Percentiles rank a stretch among this genome's conserved stretches.
phyloP scores from a whole-genome alignment of 2,329 filamentous ascomycete species.

The Fusarium sp. region DNA sequence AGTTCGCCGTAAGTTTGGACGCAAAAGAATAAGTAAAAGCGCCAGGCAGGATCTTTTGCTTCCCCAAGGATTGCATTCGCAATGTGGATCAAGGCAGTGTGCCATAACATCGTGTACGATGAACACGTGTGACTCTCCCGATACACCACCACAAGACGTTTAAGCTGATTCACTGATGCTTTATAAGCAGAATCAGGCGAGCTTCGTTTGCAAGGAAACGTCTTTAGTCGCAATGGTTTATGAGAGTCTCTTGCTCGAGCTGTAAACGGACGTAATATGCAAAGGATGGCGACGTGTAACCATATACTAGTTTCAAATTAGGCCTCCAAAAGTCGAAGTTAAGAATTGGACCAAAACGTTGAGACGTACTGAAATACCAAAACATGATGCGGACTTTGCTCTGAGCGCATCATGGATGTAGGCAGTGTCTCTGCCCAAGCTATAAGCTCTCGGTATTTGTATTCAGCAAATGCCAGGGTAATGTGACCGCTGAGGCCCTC shows the following conservation, averaged over 20 bases:
- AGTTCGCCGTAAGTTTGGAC: slow-evolving; percentile 57
- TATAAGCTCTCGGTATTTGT: slow-evolving; percentile 57
- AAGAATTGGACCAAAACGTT: background rate
- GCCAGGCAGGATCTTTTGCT: slow-evolving; percentile 50
- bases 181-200: slow-evolving; percentile 51
- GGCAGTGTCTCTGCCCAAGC: slow-evolving; percentile 55
- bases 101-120: slow-evolving; percentile 57
- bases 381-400: slow-evolving; percentile 53
- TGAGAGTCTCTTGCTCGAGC: slow-evolving; percentile 1
- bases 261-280: slow-evolving; percentile 52
- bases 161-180: slow-evolving; percentile 56
- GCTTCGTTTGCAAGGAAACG: slow-evolving; percentile 49
- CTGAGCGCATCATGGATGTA: slow-evolving; percentile 40
- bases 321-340: background rate
- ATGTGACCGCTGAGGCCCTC: slow-evolving; percentile 18
- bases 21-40: slow-evolving; percentile 56
- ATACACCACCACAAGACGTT: slow-evolving; percentile 55
- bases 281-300: slow-evolving; percentile 56
- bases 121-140: slow-evolving; percentile 52
- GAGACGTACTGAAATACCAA: slow-evolving; percentile 55
- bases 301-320: slow-evolving; percentile 54
- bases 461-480: slow-evolving; percentile 51
- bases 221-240: slow-evolving; percentile 33
- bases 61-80: slow-evolving; percentile 55
- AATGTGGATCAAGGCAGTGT: slow-evolving; percentile 57